Evolutionary conservation across 108 stramenopile genomes (phyloP).

Genomic region (Seminavis robusta): DNA sequence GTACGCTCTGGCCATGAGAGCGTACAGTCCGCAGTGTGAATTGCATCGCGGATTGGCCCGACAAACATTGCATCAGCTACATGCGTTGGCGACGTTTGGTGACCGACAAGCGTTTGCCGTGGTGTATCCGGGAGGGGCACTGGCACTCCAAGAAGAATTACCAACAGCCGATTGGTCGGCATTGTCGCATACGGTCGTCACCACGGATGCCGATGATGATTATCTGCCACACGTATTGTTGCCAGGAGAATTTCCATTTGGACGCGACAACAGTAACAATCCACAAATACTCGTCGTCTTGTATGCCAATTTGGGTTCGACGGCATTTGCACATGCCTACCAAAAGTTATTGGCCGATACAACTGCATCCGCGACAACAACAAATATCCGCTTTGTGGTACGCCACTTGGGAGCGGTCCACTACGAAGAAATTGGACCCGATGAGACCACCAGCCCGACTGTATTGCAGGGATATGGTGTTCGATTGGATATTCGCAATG

Average conservation of each 20-base stretch:
- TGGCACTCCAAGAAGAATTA: not conserved
- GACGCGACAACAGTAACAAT: not conserved
- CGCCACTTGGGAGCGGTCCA: conserved; percentile 63
- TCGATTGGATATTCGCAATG: conserved; percentile 86
- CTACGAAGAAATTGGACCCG: conserved; percentile 39
- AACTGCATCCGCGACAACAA: too few relatives aligned
- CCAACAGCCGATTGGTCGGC: not conserved
- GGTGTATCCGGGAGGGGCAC: conserved; percentile 7
- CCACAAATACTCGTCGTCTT: conserved; percentile 58
- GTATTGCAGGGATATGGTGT: conserved; percentile 83
- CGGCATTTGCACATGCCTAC: conserved; percentile 57
- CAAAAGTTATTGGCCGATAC: conserved; percentile 29
- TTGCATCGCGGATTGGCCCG: conserved; percentile 69
- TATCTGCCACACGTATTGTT: conserved; percentile 1
- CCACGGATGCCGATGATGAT: not conserved
- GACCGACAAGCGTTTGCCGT: conserved; percentile 25
- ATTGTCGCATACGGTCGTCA: not conserved
- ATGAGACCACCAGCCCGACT: conserved; percentile 21
- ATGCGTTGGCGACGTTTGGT: not conserved
- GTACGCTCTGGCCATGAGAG: conserved; percentile 53
- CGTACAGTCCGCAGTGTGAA: conserved; percentile 76
- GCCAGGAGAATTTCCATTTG: conserved; percentile 30
- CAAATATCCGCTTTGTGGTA: conserved; percentile 58
- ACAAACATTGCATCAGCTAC: conserved; percentile 11
- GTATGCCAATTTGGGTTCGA: conserved; percentile 66